Evolutionary conservation across 1,284 basidiomycete genomes (phyloP), one percentile per base, ranked within the genome.

Genomic region (Tremellales sp.): DNA sequence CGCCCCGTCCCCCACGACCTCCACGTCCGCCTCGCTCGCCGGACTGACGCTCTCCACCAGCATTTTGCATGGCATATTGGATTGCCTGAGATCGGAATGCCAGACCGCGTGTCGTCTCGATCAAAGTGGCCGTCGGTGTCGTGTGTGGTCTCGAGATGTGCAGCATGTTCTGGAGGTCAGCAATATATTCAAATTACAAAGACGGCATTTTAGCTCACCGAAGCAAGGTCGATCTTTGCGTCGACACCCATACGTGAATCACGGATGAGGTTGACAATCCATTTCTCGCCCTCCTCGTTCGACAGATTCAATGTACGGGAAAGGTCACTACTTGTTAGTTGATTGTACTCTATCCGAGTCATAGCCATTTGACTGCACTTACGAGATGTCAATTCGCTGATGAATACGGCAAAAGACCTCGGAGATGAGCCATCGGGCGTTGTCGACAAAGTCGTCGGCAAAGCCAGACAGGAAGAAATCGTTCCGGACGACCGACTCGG

Each of bases 331-430:
- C 7, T 43, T 21, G 43, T 57, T 35, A 54, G 46, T 29, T 21
- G 27, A 19, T 21, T 22, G 43, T 42, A 17, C 7, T 24, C n/a
- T 22, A 10, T 3, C 21, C 24, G n/a, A 3, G 22, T 11, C 12
- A 27, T 17, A 23, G 26, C 24, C 12, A 15, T 39, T 13, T 21
- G 8, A 24, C 8, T 17, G 10, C 10, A 81, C 85, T 58, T 65
- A 87, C 88, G 82, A 84, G 59, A 98, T 97, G 73, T 97, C 90
- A 55, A 98, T 96, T 59, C 86, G 83, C 70, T 93, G 89, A 75
- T 98, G 92, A 65, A 98, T 96, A 66, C 93, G 81, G 78, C 93
- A 97, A 77, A 96, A 98, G 15, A 92, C 90, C 77, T 98, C 94
- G 62, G 86, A 91, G 66, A 98, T 87, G 68, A 97, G 79, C 76